phyloP scores from a whole-genome alignment of 2,329 filamentous ascomycete genomes.

The Clonostachys solani region DNA sequence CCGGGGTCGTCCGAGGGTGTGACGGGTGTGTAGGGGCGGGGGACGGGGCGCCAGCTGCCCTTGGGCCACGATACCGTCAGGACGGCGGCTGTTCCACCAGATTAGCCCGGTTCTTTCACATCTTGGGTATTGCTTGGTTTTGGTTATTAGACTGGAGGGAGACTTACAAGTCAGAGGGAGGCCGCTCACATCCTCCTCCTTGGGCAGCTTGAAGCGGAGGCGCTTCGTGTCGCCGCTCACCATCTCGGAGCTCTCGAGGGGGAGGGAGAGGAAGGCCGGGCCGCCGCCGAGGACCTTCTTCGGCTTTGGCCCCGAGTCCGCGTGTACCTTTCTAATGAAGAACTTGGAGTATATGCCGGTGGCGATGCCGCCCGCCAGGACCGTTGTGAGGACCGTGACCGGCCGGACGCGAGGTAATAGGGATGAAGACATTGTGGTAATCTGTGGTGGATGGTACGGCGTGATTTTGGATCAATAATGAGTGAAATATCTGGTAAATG shows the following conservation, averaged over 20 bases:
- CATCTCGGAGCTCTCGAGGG: conserved; percentile 42
- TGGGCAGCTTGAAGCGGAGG: conserved; percentile 50
- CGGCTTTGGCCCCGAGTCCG: neutral
- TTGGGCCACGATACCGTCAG: conserved; percentile 56
- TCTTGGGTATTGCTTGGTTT: neutral
- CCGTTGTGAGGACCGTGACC: too few relatives aligned
- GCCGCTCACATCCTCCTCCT: conserved; percentile 39
- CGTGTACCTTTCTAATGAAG: too few relatives aligned
- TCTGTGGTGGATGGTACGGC: too few relatives aligned
- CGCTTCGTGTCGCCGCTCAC: conserved; percentile 57
- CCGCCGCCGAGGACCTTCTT: conserved; percentile 24
- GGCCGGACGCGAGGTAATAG: too few relatives aligned
- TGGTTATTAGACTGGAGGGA: neutral
- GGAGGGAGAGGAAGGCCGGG: conserved; percentile 38
- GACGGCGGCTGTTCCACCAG: conserved; percentile 39
- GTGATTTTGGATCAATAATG: too few relatives aligned
- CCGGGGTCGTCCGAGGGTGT: conserved; percentile 50
- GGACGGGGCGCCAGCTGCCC: conserved; percentile 51
- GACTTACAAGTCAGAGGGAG: conserved; percentile 42
- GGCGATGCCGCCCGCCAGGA: too few relatives aligned
- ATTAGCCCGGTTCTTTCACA: neutral
- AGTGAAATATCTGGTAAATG: too few relatives aligned
- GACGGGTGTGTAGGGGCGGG: conserved; percentile 65
- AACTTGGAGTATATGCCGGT: too few relatives aligned
- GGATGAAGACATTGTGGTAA: too few relatives aligned